Base-by-base conservation (phyloP, 169 alveolate genomes). In the Perkinsus olseni region DNA sequence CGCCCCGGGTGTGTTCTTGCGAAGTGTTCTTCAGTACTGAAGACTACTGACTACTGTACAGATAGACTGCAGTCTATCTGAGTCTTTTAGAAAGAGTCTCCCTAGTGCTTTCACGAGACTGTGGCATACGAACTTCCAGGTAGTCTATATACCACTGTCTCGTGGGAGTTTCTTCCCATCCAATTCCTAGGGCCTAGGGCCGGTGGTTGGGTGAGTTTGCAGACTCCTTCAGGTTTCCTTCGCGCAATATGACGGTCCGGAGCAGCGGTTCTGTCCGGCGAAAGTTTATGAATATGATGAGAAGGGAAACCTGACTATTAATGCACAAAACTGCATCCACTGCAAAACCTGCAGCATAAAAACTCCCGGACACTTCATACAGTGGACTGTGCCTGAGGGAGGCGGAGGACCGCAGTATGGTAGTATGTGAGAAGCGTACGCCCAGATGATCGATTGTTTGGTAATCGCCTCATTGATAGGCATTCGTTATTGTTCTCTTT, bases 361-460 rank as follows among this genome's bases (percentile, higher is more conserved):
- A 92, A 95, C 97, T 82, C 97, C 97, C 3, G 82, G 95, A 74
- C 96, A 97, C 40, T 97, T 94, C 95, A 96, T 97, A 74, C 95
- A 96, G 40, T 97, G 99, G 99, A 96, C 97, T 34, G 97, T 96
- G 48, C 99, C 99, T 13, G 98, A 97, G 93, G 98, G 98, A 24
- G 97, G 98, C 38, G 99, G 98, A 38, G 99, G 99, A 39, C 99
- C 98, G 6, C 96, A 95, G 74, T 97, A 97, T 94, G 93, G 95
- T 38, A 96, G 94, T 36, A 95, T 95, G 95, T 96, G 90, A 93
- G 31, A 13, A 8, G 82, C 82, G 82, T 24, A 24, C 82, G 82
- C 82, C 82, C 82, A 21, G 82, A 28, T 62, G 82, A 62, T 62
- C 82, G 82, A 62, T 62, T 62, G 82, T 62, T 62, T 62, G 82